Evolutionary conservation across 148 eudicot genomes (phyloP), one percentile per base, ranked within the genome.

Genomic region (Hydrangea macrophylla): DNA sequence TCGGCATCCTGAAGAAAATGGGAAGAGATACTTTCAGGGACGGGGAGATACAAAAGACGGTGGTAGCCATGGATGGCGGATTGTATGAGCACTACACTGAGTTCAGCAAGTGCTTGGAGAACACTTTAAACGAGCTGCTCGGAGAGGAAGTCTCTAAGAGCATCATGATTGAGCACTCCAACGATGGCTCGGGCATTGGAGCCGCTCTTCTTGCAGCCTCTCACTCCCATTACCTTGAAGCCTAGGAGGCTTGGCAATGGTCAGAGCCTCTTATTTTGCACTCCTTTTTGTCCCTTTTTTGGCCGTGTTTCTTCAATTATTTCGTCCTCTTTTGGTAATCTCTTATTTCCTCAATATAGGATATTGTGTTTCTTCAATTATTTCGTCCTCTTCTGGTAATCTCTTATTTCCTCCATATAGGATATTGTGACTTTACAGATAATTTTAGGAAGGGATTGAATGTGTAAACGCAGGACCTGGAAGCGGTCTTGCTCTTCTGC

Each of bases 131-230:
- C 30, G 96, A 85, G 51, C 71, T 90, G 65, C 64, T 87, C 9
- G 96, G 87, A 8, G 84, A 75, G n/a, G 73, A 79, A 67, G 71
- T 70, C 0, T 79, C 81, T 23, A 42, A 77, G 53, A 56, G 65
- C 13, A 62, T 90, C n/a, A 53, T 57, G 40, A 31, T 87, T n/a
- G 83, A 69, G 68, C 96, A 78, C 63, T 85, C 85, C 22, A 84
- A 75, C 13, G 96, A 90, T 57, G 96, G 96, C 15, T 90, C 96
- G 4, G 96, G 96, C 28, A 75, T 78, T 5, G 92, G 96, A 32
- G 96, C 96, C 24, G 82, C 96, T 58, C 89, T 90, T 9, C 84
- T 90, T 0, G 96, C 96, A 17, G 92, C 96, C 37, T 88, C 89
- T 55, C 79, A 86, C 60, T 84, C 89, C 9, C 73, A 74, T 28